phyloP scores from a whole-genome alignment of 2,329 filamentous ascomycete genomes.

The Lachnellula cervina region DNA sequence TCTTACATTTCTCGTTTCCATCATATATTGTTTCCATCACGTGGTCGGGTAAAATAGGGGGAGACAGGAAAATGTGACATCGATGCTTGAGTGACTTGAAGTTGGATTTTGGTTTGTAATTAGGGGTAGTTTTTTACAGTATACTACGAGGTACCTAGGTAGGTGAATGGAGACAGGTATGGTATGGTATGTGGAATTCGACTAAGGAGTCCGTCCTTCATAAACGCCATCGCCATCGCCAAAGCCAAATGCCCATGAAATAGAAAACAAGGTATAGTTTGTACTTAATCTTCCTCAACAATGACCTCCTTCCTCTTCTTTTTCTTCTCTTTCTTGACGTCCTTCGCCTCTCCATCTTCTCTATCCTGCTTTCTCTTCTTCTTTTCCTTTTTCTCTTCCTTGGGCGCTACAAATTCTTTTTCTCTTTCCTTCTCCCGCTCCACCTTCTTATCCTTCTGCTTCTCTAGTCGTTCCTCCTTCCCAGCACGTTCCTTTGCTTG shows the following conservation, averaged over 20 bases:
- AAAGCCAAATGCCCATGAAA: slow-evolving; percentile 14
- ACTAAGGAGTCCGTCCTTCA: too few relatives aligned
- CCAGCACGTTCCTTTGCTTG: slow-evolving; percentile 81
- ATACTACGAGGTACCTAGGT: too few relatives aligned
- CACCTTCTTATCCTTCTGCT: slow-evolving; percentile 80
- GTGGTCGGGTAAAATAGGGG: not conserved
- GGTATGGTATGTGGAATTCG: not conserved
- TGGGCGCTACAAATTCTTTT: slow-evolving; percentile 81
- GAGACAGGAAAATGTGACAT: not conserved
- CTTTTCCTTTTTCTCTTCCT: slow-evolving; percentile 58
- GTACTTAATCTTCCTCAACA: slow-evolving; percentile 8
- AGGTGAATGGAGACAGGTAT: not conserved
- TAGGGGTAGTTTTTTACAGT: too few relatives aligned
- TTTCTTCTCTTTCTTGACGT: slow-evolving; percentile 17
- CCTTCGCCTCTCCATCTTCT: slow-evolving; percentile 19
- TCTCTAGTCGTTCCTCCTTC: slow-evolving; percentile 75
- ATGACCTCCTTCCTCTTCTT: slow-evolving; percentile 21
- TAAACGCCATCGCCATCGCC: slow-evolving; percentile 10
- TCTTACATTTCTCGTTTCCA: too few relatives aligned
- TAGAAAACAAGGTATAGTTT: not conserved
- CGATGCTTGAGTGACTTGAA: not conserved
- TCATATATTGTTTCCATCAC: not conserved
- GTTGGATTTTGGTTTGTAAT: too few relatives aligned
- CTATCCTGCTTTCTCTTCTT: slow-evolving; percentile 48
- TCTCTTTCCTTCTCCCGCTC: slow-evolving; percentile 82